These are phyloP conservation scores for Crithidia bombi DNA, from an alignment of 208 protist species.

Conservation along the genomic window DNA sequence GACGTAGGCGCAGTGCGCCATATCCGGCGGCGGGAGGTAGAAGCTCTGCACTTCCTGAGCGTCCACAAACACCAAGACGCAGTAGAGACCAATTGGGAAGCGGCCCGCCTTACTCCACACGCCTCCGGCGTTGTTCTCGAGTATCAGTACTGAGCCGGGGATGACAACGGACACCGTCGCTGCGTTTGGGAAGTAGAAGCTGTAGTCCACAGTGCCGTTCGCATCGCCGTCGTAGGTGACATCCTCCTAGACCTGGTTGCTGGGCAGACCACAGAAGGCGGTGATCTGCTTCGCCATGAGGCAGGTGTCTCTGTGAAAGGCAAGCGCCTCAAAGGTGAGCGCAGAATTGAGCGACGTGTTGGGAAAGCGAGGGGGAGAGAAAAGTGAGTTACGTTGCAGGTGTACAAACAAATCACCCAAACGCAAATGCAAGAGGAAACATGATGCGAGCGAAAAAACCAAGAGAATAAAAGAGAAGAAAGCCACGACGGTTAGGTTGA, in stretches of 20 bases:
- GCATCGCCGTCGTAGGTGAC: conserved; percentile 25
- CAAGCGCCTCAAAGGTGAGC: conserved; percentile 7
- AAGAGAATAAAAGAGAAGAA: too few species aligned
- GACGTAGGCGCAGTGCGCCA: neutral
- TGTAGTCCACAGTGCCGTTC: conserved; percentile 23
- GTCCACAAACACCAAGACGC: conserved; percentile 29
- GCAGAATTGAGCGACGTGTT: neutral
- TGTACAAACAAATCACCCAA: too few species aligned
- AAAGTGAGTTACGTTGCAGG: too few species aligned
- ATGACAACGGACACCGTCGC: conserved; percentile 7
- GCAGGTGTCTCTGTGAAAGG: conserved; percentile 9
- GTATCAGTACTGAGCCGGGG: neutral
- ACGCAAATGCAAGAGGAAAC: too few species aligned
- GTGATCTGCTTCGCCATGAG: conserved; percentile 11
- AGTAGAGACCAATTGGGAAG: conserved; percentile 27
- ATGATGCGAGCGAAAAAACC: too few species aligned
- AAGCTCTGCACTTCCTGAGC: conserved; percentile 37
- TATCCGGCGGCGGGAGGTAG: conserved; percentile 26
- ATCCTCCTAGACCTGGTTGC: conserved; percentile 18
- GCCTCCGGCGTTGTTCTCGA: conserved; percentile 2
- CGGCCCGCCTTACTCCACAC: conserved; percentile 11
- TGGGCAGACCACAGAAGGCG: conserved; percentile 15
- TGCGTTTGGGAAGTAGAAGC: conserved; percentile 29
- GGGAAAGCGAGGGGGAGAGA: neutral
- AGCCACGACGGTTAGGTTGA: too few species aligned